phyloP scores from a whole-genome alignment of 2,329 filamentous ascomycete genomes.

The Aspergillus terreus region DNA sequence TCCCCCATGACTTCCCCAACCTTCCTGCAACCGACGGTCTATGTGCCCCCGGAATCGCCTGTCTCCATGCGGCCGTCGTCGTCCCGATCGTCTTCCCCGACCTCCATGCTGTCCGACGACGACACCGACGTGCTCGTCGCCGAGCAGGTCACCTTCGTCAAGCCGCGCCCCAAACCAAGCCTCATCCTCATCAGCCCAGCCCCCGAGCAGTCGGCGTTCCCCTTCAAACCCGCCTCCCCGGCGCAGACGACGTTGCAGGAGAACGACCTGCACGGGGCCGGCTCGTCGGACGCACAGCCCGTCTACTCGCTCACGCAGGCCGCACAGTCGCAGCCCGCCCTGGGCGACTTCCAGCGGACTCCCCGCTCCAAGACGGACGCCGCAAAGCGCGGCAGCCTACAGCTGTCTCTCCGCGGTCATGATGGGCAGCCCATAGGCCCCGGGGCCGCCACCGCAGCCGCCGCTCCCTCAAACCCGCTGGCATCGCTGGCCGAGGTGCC shows the following conservation, averaged over 20 bases:
- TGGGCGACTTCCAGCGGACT: constrained; percentile 7
- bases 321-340: constrained; percentile 15
- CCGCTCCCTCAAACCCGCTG: constrained; percentile 14
- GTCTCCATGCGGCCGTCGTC: constrained; percentile 17
- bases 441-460: constrained; percentile 1
- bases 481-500: constrained; percentile 23
- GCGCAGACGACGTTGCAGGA: not conserved
- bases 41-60: constrained; percentile 23
- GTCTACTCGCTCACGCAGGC: constrained; percentile 15
- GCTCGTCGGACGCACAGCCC: not conserved
- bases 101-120: constrained; percentile 28
- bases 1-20: constrained; percentile 25
- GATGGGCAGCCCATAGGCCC: constrained; percentile 1
- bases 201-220: constrained; percentile 10
- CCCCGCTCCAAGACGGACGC: not conserved
- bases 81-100: constrained; percentile 23
- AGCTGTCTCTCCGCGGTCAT: constrained; percentile 7
- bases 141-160: constrained; percentile 29
- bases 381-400: constrained; percentile 10
- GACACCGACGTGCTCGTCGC: constrained; percentile 31
- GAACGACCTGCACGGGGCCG: not conserved
- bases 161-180: constrained; percentile 28
- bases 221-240: constrained; percentile 3
- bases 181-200: constrained; percentile 31
- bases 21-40: constrained; percentile 28